These are phyloP conservation scores for Coniella vitis DNA, from an alignment of 2,329 filamentous ascomycete species.

Conservation along the genomic window DNA sequence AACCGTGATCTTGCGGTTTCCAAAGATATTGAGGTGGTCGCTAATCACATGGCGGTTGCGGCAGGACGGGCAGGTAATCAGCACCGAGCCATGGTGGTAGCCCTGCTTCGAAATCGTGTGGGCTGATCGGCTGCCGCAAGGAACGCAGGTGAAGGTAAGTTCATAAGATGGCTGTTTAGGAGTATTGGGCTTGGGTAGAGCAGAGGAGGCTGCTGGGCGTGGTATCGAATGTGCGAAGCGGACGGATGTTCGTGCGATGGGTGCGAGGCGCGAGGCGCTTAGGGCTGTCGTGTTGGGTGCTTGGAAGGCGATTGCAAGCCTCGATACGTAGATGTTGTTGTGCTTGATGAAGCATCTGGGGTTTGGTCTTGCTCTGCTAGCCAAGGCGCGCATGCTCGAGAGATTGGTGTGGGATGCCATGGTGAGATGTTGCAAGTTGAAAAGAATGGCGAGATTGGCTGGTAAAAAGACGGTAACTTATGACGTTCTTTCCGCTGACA, in stretches of 20 bases:
- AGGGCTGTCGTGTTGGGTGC: background rate
- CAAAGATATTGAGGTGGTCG: conserved; percentile 79
- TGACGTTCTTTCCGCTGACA: background rate
- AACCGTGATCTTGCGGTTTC: conserved; percentile 61
- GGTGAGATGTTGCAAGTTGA: background rate
- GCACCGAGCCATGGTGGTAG: conserved; percentile 82
- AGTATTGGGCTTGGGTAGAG: conserved; percentile 21
- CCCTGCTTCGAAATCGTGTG: conserved; percentile 90
- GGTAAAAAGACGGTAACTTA: background rate
- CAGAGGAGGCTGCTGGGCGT: conserved; percentile 16
- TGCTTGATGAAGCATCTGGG: background rate
- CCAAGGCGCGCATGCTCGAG: background rate
- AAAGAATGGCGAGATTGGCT: background rate
- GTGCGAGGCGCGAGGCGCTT: background rate
- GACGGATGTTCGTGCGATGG: conserved; percentile 1
- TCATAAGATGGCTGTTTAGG: conserved; percentile 63
- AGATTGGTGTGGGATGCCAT: conserved; percentile 8
- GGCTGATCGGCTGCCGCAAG: conserved; percentile 71
- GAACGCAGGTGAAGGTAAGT: conserved; percentile 87
- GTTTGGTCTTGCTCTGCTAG: background rate
- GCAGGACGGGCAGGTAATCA: conserved; percentile 84
- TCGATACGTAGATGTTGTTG: background rate
- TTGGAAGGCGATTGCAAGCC: background rate
- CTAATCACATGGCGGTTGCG: conserved; percentile 84
- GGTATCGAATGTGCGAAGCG: conserved; percentile 26